Evolutionary conservation across 2,329 filamentous ascomycete genomes (phyloP).

Genomic region (Aspergillus japonicus): DNA sequence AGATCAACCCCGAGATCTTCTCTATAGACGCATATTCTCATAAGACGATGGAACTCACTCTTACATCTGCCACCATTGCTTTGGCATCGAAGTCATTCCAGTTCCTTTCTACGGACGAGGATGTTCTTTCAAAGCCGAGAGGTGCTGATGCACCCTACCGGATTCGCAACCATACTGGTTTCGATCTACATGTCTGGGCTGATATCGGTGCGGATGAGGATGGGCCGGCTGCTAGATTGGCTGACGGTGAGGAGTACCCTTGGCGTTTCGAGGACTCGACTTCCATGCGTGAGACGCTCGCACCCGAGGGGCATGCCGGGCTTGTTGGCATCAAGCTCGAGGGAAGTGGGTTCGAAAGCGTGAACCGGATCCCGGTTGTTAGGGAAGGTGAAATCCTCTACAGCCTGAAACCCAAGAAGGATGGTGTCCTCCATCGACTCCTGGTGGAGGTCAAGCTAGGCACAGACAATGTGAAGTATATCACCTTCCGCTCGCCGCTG

Average conservation of each 20-base stretch:
- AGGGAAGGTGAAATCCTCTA: conserved; percentile 94
- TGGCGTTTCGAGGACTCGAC: conserved; percentile 98
- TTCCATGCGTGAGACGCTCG: conserved; percentile 89
- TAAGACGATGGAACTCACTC: conserved; percentile 84
- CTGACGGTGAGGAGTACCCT: conserved; percentile 84
- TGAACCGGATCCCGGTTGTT: conserved; percentile 84
- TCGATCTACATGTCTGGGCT: conserved; percentile 80
- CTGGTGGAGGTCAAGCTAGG: conserved; percentile 89
- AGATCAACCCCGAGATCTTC: conserved; percentile 70
- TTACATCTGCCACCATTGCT: conserved; percentile 92
- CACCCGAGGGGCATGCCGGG: conserved; percentile 76
- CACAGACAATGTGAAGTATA: conserved; percentile 96
- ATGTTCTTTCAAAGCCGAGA: conserved; percentile 89
- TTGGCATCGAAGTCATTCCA: conserved; percentile 88
- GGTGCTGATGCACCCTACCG: conserved; percentile 89
- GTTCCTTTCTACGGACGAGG: conserved; percentile 83
- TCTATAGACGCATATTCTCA: conserved; percentile 84
- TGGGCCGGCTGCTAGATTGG: conserved; percentile 68
- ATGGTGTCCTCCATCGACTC: conserved; percentile 81
- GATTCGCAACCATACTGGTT: conserved; percentile 93
- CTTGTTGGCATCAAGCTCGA: conserved; percentile 82
- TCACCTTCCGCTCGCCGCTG: conserved; percentile 88
- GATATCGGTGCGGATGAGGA: conserved; percentile 69
- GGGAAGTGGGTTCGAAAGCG: conserved; percentile 87
- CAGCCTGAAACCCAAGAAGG: conserved; percentile 80